Base-by-base conservation (phyloP, 805 yeast species). In the Metschnikowia similis region DNA sequence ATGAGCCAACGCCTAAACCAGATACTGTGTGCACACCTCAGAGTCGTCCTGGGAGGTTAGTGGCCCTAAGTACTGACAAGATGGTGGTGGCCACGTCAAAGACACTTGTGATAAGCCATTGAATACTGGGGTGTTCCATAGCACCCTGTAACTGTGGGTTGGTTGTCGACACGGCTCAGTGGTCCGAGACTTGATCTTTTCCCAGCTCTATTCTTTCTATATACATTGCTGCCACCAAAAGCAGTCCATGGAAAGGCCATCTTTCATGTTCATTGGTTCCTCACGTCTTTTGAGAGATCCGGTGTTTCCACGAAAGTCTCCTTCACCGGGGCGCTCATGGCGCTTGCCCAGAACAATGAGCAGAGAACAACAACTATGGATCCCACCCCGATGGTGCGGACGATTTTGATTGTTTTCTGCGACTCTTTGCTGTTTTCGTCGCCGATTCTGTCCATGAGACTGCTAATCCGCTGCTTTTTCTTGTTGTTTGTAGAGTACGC, bases 361-460 rank as follows among this genome's bases (percentile, higher is more conserved):
- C 58, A 55, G 6, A 56, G 17, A 10, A 56, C 60, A n/a, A 51
- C 37, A n/a, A 58, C 39, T 29, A 58, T 42, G 6, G 62, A 54
- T 4, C 54, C 52, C 7, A 54, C 59, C 1, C 63, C 60, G 7
- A 50, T 48, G 37, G 48, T 53, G 10, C 67, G 60, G 41, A 63
- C 50, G 27, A 49, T 52, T 48, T 53, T 59, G 47, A 72, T 50
- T 4, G 69, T 63, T 26, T 54, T 59, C 45, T 62, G 56, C 3
- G 74, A 63, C 41, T 64, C 72, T 36, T 47, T 48, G 3, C 71
- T 55, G 30, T 62, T 63, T 43, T 70, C 76, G 43, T 66, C 68
- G 4, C 69, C 72, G 16, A 72, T 61, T 37, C 59, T 61, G 47
- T 68, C 62, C 16, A 71, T 53, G 35, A 55, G 52, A 41, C 51